Conservation (phyloP, 2,329 filamentous ascomycete genomes). For the Fusarium napiforme region DNA sequence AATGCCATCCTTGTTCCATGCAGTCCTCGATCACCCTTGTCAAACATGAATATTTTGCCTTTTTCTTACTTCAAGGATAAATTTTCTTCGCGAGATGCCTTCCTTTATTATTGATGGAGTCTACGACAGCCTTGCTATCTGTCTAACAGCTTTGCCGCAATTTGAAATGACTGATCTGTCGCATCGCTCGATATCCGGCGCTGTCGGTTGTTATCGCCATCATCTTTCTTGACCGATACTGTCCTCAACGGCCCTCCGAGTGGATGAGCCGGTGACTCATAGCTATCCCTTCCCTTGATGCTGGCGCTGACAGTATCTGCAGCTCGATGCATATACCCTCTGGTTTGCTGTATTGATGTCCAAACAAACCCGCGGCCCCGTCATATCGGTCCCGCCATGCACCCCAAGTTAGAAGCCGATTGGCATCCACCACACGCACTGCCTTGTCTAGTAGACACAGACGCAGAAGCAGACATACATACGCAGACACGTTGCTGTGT, state of each 20-base stretch:
- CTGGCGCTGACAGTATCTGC: slow-evolving; percentile 37
- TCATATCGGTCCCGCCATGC: slow-evolving; percentile 44
- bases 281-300: slow-evolving; percentile 30
- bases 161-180: slow-evolving; percentile 17
- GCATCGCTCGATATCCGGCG: slow-evolving; percentile 10
- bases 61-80: slow-evolving; percentile 8
- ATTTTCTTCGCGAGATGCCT: slow-evolving; percentile 21
- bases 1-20: slow-evolving; percentile 41
- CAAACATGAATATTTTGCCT: slow-evolving; percentile 29
- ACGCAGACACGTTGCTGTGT: slow-evolving; percentile 39
- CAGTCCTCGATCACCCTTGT: slow-evolving; percentile 34
- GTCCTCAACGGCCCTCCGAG: slow-evolving; percentile 15
- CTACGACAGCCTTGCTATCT: slow-evolving; percentile 14
- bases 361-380: slow-evolving; percentile 44
- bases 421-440: slow-evolving; percentile 41
- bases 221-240: slow-evolving; percentile 3
- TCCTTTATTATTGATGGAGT: slow-evolving; percentile 12
- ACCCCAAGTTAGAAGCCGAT: slow-evolving; percentile 43
- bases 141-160: not conserved
- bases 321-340: slow-evolving; percentile 37
- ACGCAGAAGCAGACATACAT: slow-evolving; percentile 24
- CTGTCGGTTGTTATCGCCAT: not conserved
- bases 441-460: slow-evolving; percentile 25
- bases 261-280: slow-evolving; percentile 44
- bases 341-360: slow-evolving; percentile 47